phyloP scores from a whole-genome alignment of 192 early-diverging fungal species.

The Linnemannia exigua region DNA sequence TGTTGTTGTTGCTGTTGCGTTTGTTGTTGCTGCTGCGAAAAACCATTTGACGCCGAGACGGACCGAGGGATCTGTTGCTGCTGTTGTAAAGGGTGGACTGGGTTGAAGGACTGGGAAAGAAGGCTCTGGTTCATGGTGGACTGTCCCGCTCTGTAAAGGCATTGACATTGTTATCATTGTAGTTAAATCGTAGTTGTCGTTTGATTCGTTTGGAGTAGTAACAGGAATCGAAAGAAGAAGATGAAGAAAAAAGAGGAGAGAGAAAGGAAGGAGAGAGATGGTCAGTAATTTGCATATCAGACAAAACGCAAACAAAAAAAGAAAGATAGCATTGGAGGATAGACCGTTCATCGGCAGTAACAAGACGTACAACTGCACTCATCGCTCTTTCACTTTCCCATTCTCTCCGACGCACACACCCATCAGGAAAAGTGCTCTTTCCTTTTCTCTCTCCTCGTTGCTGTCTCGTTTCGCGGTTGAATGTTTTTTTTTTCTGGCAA shows the following conservation, averaged over 20 bases:
- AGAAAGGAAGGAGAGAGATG: neutral
- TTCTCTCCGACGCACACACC: neutral
- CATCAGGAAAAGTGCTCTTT: neutral
- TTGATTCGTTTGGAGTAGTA: neutral
- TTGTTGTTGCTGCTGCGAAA: conserved; percentile 18
- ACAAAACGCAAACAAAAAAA: neutral
- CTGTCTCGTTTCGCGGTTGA: neutral
- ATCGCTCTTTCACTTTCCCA: too few species aligned
- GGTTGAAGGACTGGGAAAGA: conserved; percentile 29
- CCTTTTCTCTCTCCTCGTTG: neutral
- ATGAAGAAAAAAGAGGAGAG: neutral
- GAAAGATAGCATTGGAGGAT: neutral
- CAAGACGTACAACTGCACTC: neutral
- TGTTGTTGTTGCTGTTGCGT: conserved; percentile 26
- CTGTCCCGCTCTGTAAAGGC: conserved; percentile 19
- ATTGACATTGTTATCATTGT: neutral
- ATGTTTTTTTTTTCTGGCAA: neutral
- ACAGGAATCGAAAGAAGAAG: neutral
- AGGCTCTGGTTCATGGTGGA: conserved; percentile 21
- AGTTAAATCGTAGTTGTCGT: too few species aligned
- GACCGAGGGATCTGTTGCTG: conserved; percentile 35
- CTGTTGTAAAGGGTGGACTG: conserved; percentile 37
- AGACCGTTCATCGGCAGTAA: conserved; percentile 5
- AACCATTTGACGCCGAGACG: neutral
- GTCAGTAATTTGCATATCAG: conserved; percentile 1